Evolutionary conservation across 1,284 basidiomycete genomes (phyloP).

Genomic region (Heliocybe sulcata): DNA sequence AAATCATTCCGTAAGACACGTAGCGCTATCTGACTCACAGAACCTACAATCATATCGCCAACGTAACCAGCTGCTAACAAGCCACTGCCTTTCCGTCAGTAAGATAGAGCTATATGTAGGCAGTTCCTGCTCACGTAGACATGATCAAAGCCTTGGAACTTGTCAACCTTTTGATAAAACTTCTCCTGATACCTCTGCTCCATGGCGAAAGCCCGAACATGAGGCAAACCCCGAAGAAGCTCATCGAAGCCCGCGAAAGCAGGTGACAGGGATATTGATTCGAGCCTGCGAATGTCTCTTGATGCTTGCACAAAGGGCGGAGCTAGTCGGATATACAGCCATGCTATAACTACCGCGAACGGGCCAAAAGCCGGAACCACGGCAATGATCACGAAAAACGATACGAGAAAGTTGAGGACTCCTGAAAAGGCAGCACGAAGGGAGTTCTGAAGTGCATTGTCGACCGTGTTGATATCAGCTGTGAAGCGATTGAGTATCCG

Average conservation of each 20-base stretch:
- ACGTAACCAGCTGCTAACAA: slow-evolving; percentile 59
- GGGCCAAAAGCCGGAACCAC: slow-evolving; percentile 65
- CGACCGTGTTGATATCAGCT: slow-evolving; percentile 71
- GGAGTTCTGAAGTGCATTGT: slow-evolving; percentile 53
- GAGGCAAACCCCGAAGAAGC: slow-evolving; percentile 66
- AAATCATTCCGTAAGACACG: slow-evolving; percentile 3
- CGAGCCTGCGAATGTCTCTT: slow-evolving; percentile 66
- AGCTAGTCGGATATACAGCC: slow-evolving; percentile 66
- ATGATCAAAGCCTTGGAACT: slow-evolving; percentile 66
- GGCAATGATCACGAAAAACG: slow-evolving; percentile 55
- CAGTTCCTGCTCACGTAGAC: slow-evolving; percentile 44
- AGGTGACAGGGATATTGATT: slow-evolving; percentile 61
- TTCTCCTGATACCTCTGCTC: slow-evolving; percentile 67
- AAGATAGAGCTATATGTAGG: neutral
- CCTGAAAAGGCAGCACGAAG: slow-evolving; percentile 49
- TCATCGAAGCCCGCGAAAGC: slow-evolving; percentile 77
- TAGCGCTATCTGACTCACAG: neutral
- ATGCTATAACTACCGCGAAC: slow-evolving; percentile 62
- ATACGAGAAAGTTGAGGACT: slow-evolving; percentile 57
- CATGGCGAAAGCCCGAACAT: slow-evolving; percentile 80
- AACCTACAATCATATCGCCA: slow-evolving; percentile 67
- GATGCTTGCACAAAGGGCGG: slow-evolving; percentile 64
- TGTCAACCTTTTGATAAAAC: slow-evolving; percentile 74
- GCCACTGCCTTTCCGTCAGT: slow-evolving; percentile 36
- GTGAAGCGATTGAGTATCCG: slow-evolving; percentile 78